Base-by-base conservation (phyloP, 495 filamentous ascomycete species). In the Hypoxylon rickii region DNA sequence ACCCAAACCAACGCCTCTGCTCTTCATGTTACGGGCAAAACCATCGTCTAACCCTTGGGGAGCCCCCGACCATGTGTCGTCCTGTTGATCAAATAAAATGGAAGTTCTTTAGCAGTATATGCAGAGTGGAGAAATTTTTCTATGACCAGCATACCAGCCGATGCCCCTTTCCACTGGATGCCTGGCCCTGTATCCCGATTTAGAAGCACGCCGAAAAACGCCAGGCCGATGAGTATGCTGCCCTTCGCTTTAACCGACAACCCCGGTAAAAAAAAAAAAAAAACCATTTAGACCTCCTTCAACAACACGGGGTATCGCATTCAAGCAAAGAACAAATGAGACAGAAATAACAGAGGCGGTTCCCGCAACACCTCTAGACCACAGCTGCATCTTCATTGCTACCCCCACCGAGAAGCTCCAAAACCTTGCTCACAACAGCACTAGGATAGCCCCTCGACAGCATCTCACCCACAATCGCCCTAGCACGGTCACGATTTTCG, bases 401-500 rank as follows among this genome's bases (percentile, higher is more conserved):
- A 22, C 80, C 82, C 41, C 85, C 85, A 50, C 89, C 89, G 33
- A 98, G 85, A 39, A 98, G 77, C 68, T 97, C 94, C 17, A 90
- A 73, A 52, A 97, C 89, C 80, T 96, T 97, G 73, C 85, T 86
- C 18, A 90, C 87, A 5, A 98, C 94, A 5, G 94, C 93, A 44
- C 83, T 80, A 20, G 94, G 94, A 67, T 98, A 98, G 13, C 94
- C 93, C 34, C 93, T 79, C 29, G 83, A 84, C 32, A 95, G 79
- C 86, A 96, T 97, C 79, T 98, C 94, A 48, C 87, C 79, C 32
- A 96, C 95, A 21, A 95, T 86, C 20, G 44, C 68, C 68, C 88
- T 83, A 32, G 94, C 94, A 22, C 76, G 76, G 24, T 83, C 79
- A 20, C 87, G 83, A 57, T 96, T 87, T 59, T 95, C 87, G 0